These are phyloP conservation scores for Russula emetica DNA, from an alignment of 768 basidiomycete genomes.

Conservation along the genomic window DNA sequence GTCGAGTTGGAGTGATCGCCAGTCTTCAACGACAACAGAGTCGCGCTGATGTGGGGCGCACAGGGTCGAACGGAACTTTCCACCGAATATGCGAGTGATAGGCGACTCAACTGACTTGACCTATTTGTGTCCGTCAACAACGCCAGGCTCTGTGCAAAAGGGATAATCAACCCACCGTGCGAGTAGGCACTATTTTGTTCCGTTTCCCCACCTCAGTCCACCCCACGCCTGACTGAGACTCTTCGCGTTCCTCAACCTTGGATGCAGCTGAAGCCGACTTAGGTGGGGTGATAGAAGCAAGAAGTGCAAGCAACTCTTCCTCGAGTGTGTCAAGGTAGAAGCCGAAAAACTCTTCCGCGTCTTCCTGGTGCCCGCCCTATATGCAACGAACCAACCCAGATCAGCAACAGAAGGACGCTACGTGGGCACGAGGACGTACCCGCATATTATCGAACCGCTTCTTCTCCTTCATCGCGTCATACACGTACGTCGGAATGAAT, in stretches of 20 bases:
- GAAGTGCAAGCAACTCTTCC: constrained; percentile 78
- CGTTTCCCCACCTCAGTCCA: constrained; percentile 94
- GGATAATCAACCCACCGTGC: constrained; percentile 55
- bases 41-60: constrained; percentile 80
- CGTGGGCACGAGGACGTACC: constrained; percentile 43
- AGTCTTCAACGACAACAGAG: constrained; percentile 85
- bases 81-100: constrained; percentile 89
- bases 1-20: constrained; percentile 83
- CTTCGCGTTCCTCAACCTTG: constrained; percentile 44
- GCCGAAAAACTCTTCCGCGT: constrained; percentile 98
- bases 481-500: constrained; percentile 82
- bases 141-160: not conserved
- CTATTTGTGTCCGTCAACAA: constrained; percentile 37
- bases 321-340: constrained; percentile 94
- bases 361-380: constrained; percentile 91
- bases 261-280: constrained; percentile 32
- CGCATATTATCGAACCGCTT: constrained; percentile 92
- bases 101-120: constrained; percentile 79
- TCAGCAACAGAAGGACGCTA: not conserved
- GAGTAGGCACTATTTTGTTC: constrained; percentile 73
- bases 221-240: constrained; percentile 52
- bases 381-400: constrained; percentile 10
- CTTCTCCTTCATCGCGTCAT: constrained; percentile 91
- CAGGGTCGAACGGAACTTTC: constrained; percentile 83
- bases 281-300: constrained; percentile 47